Evolutionary conservation across 495 filamentous ascomycete genomes (phyloP).

Genomic region (Lepidopterella palustris): DNA sequence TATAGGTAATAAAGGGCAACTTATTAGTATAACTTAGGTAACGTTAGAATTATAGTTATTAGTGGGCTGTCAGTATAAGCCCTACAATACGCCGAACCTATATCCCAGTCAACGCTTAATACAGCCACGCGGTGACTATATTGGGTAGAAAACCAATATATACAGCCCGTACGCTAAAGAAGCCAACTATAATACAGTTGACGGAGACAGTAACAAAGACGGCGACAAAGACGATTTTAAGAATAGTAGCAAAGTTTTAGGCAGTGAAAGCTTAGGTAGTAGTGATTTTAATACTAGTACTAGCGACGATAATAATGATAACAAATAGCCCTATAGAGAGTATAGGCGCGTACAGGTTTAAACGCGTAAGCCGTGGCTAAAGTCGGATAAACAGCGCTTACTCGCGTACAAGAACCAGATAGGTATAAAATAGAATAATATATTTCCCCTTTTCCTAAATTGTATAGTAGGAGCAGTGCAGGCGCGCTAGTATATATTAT

Average conservation of each 20-base stretch:
- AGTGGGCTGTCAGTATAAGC: constrained; percentile 12
- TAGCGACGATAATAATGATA: background rate
- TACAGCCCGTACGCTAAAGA: background rate
- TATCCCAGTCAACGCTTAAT: background rate
- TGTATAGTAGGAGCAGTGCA: background rate
- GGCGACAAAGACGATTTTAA: background rate
- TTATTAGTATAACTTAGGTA: constrained; percentile 10
- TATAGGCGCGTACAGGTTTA: background rate
- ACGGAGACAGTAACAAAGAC: background rate
- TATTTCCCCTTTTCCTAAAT: constrained; percentile 1
- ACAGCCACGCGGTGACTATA: background rate
- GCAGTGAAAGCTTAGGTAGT: background rate
- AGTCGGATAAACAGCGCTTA: constrained; percentile 4
- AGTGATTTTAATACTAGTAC: background rate
- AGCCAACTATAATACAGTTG: background rate
- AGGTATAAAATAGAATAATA: constrained; percentile 2
- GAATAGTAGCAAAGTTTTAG: background rate
- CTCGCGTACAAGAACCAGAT: constrained; percentile 8
- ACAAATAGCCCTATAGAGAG: background rate
- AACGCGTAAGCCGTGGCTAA: background rate
- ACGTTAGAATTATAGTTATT: constrained; percentile 12
- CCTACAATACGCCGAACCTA: background rate
- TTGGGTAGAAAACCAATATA: background rate
- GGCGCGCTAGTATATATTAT: constrained; percentile 2
- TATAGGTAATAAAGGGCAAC: constrained; percentile 8